A percentile compares a stretch with the other conserved stretches of the same genome.
phyloP scores from a whole-genome alignment of 768 basidiomycete genomes.

The Amanita molliuscula region DNA sequence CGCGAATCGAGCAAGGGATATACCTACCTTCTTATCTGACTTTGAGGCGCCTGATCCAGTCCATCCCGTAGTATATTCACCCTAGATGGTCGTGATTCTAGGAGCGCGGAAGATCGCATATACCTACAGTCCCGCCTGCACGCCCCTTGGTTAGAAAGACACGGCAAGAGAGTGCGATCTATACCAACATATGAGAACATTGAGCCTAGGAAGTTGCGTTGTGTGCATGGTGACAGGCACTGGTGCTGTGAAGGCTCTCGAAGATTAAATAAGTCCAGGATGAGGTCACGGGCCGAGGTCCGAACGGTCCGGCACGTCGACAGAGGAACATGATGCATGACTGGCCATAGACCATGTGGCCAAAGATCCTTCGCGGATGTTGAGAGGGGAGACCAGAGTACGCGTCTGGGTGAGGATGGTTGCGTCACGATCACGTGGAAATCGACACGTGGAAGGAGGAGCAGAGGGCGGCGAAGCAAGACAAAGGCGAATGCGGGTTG shows the following conservation, averaged over 20 bases:
- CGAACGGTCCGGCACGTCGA: too few species aligned
- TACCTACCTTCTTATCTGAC: constrained; percentile 82
- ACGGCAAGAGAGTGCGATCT: constrained; percentile 5
- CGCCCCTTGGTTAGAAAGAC: background rate
- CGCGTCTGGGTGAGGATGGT: background rate
- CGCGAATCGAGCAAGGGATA: background rate
- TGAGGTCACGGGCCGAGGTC: too few species aligned
- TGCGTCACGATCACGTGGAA: constrained; percentile 7
- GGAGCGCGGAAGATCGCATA: too few species aligned
- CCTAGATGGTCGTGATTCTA: too few species aligned
- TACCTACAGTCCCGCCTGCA: constrained; percentile 29
- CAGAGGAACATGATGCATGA: too few species aligned
- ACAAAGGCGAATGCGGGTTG: background rate
- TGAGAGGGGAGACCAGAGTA: too few species aligned
- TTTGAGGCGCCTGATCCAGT: constrained; percentile 85
- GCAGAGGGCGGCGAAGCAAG: background rate
- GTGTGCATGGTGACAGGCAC: too few species aligned
- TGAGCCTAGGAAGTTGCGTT: constrained; percentile 38
- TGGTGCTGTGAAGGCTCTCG: too few species aligned
- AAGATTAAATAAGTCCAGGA: too few species aligned
- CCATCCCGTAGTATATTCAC: constrained; percentile 84
- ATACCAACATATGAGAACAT: constrained; percentile 69
- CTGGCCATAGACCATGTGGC: too few species aligned
- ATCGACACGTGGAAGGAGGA: constrained; percentile 3
- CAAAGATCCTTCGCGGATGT: too few species aligned